Percentiles rank a stretch among this genome's conserved stretches.
These are phyloP conservation scores for Zopfochytrium polystomum DNA, from an alignment of 371 early-diverging fungal genomes.

Conservation along the genomic window DNA sequence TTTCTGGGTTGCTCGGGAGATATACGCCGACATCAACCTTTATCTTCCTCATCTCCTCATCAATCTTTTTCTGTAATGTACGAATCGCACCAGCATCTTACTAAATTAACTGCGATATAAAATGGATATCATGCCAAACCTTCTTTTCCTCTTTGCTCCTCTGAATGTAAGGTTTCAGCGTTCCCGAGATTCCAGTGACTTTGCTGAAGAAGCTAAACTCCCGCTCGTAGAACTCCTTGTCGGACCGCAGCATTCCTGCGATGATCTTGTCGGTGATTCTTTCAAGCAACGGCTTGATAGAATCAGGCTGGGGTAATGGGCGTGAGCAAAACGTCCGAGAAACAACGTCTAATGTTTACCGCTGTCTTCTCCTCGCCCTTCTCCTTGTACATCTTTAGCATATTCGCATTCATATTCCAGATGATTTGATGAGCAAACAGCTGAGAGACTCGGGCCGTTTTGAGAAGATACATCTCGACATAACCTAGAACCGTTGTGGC, in stretches of 20 bases:
- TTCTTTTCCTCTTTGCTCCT: conserved; percentile 94
- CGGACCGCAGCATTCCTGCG: conserved; percentile 72
- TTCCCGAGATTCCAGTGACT: conserved; percentile 96
- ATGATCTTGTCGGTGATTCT: conserved; percentile 79
- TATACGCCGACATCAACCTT: conserved; percentile 96
- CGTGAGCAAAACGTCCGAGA: conserved; percentile 14
- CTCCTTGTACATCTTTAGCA: conserved; percentile 79
- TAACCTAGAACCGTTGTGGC: conserved; percentile 58
- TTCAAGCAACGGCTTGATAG: conserved; percentile 86
- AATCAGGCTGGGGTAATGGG: conserved; percentile 28
- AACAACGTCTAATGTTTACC: conserved; percentile 8
- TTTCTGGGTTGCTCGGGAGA: conserved; percentile 96
- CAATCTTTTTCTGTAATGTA: conserved; percentile 70
- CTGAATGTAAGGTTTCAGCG: conserved; percentile 87
- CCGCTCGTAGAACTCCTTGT: conserved; percentile 85
- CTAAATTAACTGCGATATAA: not conserved
- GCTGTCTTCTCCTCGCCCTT: conserved; percentile 35
- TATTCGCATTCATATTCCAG: conserved; percentile 99
- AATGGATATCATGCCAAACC: conserved; percentile 31
- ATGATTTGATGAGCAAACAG: conserved; percentile 97
- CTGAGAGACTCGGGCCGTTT: conserved; percentile 87
- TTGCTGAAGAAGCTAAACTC: conserved; percentile 94
- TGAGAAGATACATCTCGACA: conserved; percentile 87
- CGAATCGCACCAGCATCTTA: conserved; percentile 1
- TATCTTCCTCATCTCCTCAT: conserved; percentile 94